Base-by-base conservation (phyloP, 2,329 filamentous ascomycete species). In the Exophiala bonariae region DNA sequence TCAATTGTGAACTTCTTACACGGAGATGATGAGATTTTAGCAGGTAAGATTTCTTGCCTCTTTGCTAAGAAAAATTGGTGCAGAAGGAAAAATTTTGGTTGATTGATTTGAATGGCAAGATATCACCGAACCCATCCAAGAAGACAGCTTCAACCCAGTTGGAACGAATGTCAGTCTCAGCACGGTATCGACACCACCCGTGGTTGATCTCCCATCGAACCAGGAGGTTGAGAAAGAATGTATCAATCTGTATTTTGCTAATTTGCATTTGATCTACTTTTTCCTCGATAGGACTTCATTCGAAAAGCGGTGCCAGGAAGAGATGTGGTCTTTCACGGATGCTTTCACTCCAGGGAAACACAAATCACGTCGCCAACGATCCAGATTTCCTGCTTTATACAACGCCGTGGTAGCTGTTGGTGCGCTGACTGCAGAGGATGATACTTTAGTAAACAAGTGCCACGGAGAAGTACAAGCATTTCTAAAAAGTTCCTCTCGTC, bases 331-430 rank as follows among this genome's bases (percentile, higher is more conserved):
- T 6, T 11, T 11, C 23, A 34, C 44, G 4, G 18, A 33, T 20
- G 26, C 41, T 11, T 19, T 32, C 8, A 22, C 14, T 4, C 11
- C 23, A 11, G 23, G 23, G 23, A 11, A 26, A 6, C 11, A 6
- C 23, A 26, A 26, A 26, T 14, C n/a, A 14, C 16, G 13, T 20
- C 16, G 20, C n/a, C 18, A 16, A 20, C 51, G 51, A 34, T 55
- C 49, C 9, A 53, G 47, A 26, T 61, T 64, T 28, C 39, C 56
- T 7, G 57, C 59, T 11, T 48, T 64, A 6, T 64, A 63, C 50
- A 59, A 63, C 39, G 56, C 61, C 1, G 59, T 63, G 9, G 53
- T 63, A 18, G 61, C 62, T 13, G 31, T 63, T 30, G 62, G 62
- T 8, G 61, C 62, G 14, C 61, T 64, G 4, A 61, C 59, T 30